Percentiles rank a stretch among this genome's conserved stretches.
These are phyloP conservation scores for Tulasnella sp. DNA, from an alignment of 768 basidiomycete species.

Conservation along the genomic window DNA sequence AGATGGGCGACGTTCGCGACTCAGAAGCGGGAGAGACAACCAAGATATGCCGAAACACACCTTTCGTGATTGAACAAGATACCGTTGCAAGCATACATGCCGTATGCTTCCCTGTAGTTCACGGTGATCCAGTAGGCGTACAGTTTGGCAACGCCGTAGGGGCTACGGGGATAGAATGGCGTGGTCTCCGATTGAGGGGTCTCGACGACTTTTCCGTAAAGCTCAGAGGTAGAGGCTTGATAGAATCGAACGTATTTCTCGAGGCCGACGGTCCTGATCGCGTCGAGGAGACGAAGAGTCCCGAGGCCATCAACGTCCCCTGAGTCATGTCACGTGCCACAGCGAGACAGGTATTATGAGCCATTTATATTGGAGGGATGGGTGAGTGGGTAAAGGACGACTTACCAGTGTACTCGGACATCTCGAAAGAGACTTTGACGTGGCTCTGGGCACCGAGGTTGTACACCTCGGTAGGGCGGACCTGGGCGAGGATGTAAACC, in stretches of 20 bases:
- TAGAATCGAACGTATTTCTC: slow-evolving; percentile 93
- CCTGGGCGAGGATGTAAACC: slow-evolving; percentile 90
- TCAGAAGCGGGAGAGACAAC: background rate
- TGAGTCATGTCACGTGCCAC: slow-evolving; percentile 14
- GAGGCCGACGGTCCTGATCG: slow-evolving; percentile 90
- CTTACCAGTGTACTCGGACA: slow-evolving; percentile 86
- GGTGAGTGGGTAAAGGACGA: background rate
- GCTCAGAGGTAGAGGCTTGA: slow-evolving; percentile 93
- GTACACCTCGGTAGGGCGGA: slow-evolving; percentile 93
- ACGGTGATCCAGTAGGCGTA: slow-evolving; percentile 87
- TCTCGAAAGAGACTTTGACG: slow-evolving; percentile 98
- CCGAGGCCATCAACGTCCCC: slow-evolving; percentile 95
- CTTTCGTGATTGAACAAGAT: slow-evolving; percentile 97
- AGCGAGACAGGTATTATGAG: background rate
- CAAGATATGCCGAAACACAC: background rate
- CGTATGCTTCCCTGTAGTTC: slow-evolving; percentile 92
- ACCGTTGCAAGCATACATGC: slow-evolving; percentile 94
- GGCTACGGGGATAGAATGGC: slow-evolving; percentile 96
- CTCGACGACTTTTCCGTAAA: slow-evolving; percentile 94
- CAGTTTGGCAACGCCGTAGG: slow-evolving; percentile 93
- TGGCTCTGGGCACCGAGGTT: slow-evolving; percentile 97
- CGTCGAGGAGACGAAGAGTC: slow-evolving; percentile 90
- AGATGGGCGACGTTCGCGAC: background rate
- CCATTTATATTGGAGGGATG: background rate
- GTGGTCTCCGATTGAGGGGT: slow-evolving; percentile 94